Percentiles rank a stretch among this genome's conserved stretches.
Evolutionary conservation across 345 rosid genomes (phyloP).

Genomic region (Pugionium dolabratum): DNA sequence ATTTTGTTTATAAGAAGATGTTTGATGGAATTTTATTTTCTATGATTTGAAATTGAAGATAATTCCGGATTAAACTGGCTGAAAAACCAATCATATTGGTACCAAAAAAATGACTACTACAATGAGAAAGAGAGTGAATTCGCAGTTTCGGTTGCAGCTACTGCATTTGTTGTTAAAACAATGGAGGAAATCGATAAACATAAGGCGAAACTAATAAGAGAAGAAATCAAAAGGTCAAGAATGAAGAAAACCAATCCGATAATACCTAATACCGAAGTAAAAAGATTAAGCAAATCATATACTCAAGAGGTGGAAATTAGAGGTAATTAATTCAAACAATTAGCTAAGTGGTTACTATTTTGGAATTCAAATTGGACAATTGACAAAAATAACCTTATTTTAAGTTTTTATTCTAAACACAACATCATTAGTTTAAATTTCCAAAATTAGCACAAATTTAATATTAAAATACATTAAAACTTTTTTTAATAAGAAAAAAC

Average conservation of each 20-base stretch:
- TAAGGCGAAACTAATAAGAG: slow-evolving; percentile 40
- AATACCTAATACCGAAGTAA: slow-evolving; percentile 37
- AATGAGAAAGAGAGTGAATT: slow-evolving; percentile 44
- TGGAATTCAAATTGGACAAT: not conserved
- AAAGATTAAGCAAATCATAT: slow-evolving; percentile 14
- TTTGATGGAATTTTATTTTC: not conserved
- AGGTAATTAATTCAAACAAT: slow-evolving; percentile 17
- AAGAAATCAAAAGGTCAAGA: slow-evolving; percentile 44
- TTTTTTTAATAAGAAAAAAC: too few relatives aligned
- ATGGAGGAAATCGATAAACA: slow-evolving; percentile 46
- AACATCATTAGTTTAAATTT: too few relatives aligned
- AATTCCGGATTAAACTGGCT: slow-evolving; percentile 47
- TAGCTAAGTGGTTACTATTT: not conserved
- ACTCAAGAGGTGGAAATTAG: slow-evolving; percentile 45
- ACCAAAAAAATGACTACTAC: slow-evolving; percentile 41
- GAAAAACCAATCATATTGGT: slow-evolving; percentile 41
- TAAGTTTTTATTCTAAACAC: too few relatives aligned
- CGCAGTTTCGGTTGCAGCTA: slow-evolving; percentile 64
- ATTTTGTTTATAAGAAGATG: not conserved
- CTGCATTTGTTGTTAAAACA: slow-evolving; percentile 49
- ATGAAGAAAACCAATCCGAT: slow-evolving; percentile 7
- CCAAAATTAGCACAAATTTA: too few relatives aligned
- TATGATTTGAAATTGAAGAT: slow-evolving; percentile 33
- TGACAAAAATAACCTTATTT: too few relatives aligned
- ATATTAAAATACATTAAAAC: too few relatives aligned